Conservation (phyloP, 2,329 filamentous ascomycete species). For the Penicillium glabrum region DNA sequence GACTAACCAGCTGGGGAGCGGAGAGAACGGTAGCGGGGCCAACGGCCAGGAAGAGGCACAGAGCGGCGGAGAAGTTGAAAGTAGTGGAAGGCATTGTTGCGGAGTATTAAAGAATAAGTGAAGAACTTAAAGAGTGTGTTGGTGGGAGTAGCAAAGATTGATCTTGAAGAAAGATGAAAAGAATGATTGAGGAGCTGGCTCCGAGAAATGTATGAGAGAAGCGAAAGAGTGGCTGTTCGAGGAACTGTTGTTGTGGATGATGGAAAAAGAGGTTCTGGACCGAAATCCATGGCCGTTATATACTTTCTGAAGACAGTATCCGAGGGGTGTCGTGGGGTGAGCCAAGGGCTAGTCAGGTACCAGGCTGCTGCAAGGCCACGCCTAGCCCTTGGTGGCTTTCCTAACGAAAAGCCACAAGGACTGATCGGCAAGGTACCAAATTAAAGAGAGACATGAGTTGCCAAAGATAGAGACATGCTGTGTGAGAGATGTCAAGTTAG, state of each 20-base stretch:
- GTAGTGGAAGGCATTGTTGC: constrained; percentile 25
- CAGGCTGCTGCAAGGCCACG: constrained; percentile 23
- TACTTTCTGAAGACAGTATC: constrained; percentile 12
- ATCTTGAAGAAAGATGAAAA: constrained; percentile 4
- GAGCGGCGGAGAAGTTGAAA: constrained; percentile 27
- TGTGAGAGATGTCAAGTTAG: constrained; percentile 18
- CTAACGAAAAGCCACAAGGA: constrained; percentile 13
- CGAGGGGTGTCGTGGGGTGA: constrained; percentile 12
- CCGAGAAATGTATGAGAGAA: constrained; percentile 7
- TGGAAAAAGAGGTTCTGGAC: constrained; percentile 1
- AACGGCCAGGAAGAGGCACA: constrained; percentile 32
- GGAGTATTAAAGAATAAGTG: not conserved
- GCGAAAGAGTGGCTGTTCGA: constrained; percentile 22
- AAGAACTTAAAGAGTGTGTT: constrained; percentile 10
- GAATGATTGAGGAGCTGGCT: constrained; percentile 10
- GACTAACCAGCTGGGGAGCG: constrained; percentile 27
- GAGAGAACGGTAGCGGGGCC: constrained; percentile 29
- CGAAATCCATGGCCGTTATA: constrained; percentile 18
- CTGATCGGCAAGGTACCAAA: constrained; percentile 24
- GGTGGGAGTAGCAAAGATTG: constrained; percentile 5
- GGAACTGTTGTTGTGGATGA: constrained; percentile 17
- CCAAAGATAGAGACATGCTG: constrained; percentile 2
- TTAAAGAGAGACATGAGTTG: constrained; percentile 4
- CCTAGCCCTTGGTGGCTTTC: constrained; percentile 21
- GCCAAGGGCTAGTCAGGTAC: constrained; percentile 16